Evolutionary conservation across 169 alveolate genomes (phyloP), one percentile per base, ranked within the genome.

Genomic region (Ichthyophthirius multifiliis): DNA sequence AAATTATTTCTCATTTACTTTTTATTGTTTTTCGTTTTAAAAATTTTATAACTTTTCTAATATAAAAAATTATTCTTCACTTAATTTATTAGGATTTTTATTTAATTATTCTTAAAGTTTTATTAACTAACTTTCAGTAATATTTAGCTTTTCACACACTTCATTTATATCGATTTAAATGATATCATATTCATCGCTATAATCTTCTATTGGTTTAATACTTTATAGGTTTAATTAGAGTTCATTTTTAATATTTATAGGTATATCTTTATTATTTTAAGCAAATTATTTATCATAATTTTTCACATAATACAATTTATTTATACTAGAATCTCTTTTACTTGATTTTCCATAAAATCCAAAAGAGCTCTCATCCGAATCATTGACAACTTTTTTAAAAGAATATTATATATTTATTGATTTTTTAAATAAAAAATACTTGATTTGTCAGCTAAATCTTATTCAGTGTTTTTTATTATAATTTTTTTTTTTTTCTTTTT

Each of bases 301-400:
- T 55, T 55, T 27, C 31, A 55, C 2, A 20, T n/a, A 27, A 27
- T 55, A 20, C 12, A 13, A 27, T 7, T 20, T n/a, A n/a, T n/a
- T n/a, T n/a, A n/a, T n/a, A 55, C 16, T 55, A 55, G 3, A 16
- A 6, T 55, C 71, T 55, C 71, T 55, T 1, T 55, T 39, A 27
- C 71, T 55, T 1, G 71, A 39, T 23, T 55, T 67, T 16, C 77
- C 77, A 12, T 12, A 67, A 67, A 39, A 67, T 16, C 46, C 39
- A 41, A 67, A 67, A 23, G 64, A 37, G 9, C 62, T 34, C 30
- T 67, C 77, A 67, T 67, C 77, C n/a, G 77, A 67, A 37, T 67
- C 77, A 39, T 67, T 67, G 0, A 67, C 46, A 37, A 67, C 77
- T 67, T 4, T 55, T n/a, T 7, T 7, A 13, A 32, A 3, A n/a